Conservation (phyloP, 2,329 filamentous ascomycete genomes). For the Thelonectria blattea region DNA sequence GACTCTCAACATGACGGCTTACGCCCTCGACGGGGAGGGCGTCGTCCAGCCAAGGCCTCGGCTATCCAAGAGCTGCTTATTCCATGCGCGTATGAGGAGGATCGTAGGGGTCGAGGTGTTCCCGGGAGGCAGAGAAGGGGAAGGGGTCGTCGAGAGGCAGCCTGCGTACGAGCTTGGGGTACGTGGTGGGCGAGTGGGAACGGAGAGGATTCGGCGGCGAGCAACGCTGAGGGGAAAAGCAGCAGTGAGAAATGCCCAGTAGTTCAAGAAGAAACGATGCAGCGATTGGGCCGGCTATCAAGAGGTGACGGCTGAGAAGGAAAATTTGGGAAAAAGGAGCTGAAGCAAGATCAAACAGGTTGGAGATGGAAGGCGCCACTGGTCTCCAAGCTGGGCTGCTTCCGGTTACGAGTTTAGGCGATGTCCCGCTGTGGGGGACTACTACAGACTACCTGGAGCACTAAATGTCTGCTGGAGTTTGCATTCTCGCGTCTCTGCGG, state of each 20-base stretch:
- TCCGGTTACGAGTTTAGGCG: background rate
- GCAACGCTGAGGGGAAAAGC: background rate
- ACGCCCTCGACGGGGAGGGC: conserved; percentile 29
- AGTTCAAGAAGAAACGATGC: background rate
- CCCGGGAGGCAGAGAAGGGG: conserved; percentile 8
- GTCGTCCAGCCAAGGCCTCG: conserved; percentile 10
- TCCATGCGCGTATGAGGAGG: conserved; percentile 21
- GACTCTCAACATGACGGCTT: conserved; percentile 42
- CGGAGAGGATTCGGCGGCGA: background rate
- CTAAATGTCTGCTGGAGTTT: too few relatives aligned
- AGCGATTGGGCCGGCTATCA: background rate
- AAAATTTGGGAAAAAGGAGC: background rate
- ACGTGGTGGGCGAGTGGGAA: background rate
- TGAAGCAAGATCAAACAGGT: conserved; percentile 4
- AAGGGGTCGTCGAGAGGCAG: conserved; percentile 23
- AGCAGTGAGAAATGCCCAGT: background rate
- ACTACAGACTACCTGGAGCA: too few relatives aligned
- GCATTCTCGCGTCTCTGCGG: too few relatives aligned
- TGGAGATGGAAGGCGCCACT: conserved; percentile 12
- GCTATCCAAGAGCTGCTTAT: conserved; percentile 18
- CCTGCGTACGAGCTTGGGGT: conserved; percentile 3
- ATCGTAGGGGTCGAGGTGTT: conserved; percentile 14
- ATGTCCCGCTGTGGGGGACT: background rate
- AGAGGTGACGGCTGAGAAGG: background rate
- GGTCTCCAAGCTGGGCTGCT: background rate